Evolutionary conservation across 495 filamentous ascomycete genomes (phyloP), one percentile per base, ranked within the genome.

Genomic region (Lichenothelia convexa): DNA sequence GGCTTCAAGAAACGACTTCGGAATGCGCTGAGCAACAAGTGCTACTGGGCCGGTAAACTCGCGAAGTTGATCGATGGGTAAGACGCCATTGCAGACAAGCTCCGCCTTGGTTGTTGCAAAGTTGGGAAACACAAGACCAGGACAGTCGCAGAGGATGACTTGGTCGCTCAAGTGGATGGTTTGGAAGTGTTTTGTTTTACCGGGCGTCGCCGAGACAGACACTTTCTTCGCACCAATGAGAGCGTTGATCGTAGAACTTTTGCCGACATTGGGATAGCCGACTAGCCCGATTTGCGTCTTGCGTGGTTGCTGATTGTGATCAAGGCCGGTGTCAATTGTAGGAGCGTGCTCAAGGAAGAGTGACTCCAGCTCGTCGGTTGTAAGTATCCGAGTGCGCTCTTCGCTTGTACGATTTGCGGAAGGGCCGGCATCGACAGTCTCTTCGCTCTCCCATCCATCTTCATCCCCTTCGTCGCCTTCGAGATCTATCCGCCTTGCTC

Each of bases 111-210:
- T 95, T 31, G 77, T 82, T 32, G 91, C 86, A 47, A 95, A 99
- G 57, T 95, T 94, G 40, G 91, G 86, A 59, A 99, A 95, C 1
- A 99, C 91, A 16, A 99, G 74, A 70, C 91, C 91, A 20, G 91
- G 91, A 49, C 91, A 99, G 73, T 99, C 91, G 61, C 91, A 95
- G 16, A 99, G 68, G 45, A 94, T 70, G 44, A 95, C 80, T 42
- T 74, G 68, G 12, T 85, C 76, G 43, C 79, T 85, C 32, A 95
- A 68, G 54, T 93, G 87, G 44, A 99, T 84, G 13, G 91, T 99
- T 55, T 99, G 91, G 62, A 99, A 99, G 50, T 99, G 91, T 61
- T 99, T 99, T 7, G 91, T 99, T 58, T 95, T 99, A 39, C 91
- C 91, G 4, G 91, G 91, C 2, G 91, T 99, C 19, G 87, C 75